Evolutionary conservation across 352 stramenopile genomes (phyloP).

Genomic region (Globisporangium spiculum): DNA sequence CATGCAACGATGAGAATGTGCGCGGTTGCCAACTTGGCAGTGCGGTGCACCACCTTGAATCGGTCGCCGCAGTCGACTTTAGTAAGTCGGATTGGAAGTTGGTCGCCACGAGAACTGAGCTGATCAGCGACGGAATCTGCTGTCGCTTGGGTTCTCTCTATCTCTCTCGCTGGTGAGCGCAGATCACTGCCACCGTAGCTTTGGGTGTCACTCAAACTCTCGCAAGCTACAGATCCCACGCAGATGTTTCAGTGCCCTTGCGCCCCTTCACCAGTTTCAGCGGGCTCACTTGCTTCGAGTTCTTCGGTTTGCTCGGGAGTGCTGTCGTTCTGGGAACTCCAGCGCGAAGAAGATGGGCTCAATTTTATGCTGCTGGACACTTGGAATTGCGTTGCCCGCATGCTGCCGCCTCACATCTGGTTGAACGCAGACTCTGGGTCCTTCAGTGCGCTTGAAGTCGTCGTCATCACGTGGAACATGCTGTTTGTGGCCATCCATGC

Average conservation of each 20-base stretch:
- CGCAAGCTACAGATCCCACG: background rate
- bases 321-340: background rate
- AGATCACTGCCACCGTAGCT: too few species aligned
- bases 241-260: background rate
- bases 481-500: conserved; percentile 56
- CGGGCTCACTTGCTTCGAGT: too few species aligned
- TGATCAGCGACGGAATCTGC: too few species aligned
- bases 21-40: too few species aligned
- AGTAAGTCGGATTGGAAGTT: too few species aligned
- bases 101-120: too few species aligned
- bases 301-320: background rate
- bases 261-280: background rate
- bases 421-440: background rate
- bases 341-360: background rate
- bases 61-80: too few species aligned
- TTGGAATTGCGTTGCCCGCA: background rate
- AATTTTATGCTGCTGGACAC: background rate
- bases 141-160: too few species aligned
- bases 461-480: conserved; percentile 44
- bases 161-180: too few species aligned
- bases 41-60: too few species aligned
- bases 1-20: too few species aligned
- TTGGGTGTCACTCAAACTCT: too few species aligned
- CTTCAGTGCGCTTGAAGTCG: background rate
- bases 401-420: background rate